Base-by-base conservation (phyloP, 768 basidiomycete species). In the Agrocybe praecox region DNA sequence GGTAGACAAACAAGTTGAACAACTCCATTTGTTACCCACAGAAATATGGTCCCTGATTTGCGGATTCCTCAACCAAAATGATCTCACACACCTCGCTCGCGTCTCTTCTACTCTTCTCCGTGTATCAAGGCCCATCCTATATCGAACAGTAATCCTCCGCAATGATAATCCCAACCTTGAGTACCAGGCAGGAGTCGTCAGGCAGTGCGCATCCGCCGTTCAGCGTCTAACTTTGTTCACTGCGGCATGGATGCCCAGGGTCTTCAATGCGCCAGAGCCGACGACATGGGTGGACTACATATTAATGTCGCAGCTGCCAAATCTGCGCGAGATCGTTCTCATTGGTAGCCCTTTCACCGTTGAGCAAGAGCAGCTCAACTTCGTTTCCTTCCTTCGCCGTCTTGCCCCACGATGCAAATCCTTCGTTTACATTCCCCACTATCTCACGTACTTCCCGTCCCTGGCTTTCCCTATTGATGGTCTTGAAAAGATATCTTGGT, bases 31-130 rank as follows among this genome's bases (percentile, higher is more conserved):
- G 15, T 49, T 55, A 46, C 54, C 54, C 18, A 36, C 42, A 46
- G 54, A 55, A 29, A 43, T 49, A 40, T 55, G 54, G 54, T 48
- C 54, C 22, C 46, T 55, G 14, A 29, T 55, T 6, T 55, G 33
- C 22, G 46, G 33, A 17, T 21, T 34, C 53, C 53, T 55, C 53
- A 17, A 15, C 34, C 34, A 22, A 8, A 19, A 42, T 18, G 53
- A 55, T 23, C 36, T 55, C 8, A 48, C 52, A 15, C 44, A 22
- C n/a, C 17, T 46, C 10, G 52, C 52, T 32, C 52, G 52, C 19
- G 54, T 56, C 17, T 51, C 49, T 12, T 22, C 34, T n/a, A 45
- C 55, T 11, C 34, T 44, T 18, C 55, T 56, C 21, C 33, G 24
- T 17, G 44, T 51, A 44, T 44, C 45, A 17, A 49, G 55, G 10